These are phyloP conservation scores for Herpetomonas muscarum DNA, from an alignment of 208 protist genomes.

Conservation along the genomic window DNA sequence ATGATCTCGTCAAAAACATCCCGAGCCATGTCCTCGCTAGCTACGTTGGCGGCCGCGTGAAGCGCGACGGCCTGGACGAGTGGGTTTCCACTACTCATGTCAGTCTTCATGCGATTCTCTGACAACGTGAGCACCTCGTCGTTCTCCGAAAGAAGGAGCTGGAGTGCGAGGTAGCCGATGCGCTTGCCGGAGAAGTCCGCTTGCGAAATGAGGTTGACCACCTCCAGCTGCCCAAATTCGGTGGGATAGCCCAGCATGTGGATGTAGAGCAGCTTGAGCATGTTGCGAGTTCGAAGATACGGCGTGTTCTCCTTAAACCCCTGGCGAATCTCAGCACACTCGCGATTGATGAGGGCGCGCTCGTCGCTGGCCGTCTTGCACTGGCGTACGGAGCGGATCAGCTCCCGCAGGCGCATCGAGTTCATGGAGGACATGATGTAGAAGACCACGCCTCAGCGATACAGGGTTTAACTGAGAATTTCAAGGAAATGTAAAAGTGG, in stretches of 20 bases:
- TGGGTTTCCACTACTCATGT: slow-evolving; percentile 88
- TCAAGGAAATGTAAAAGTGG: too few relatives aligned
- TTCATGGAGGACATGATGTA: slow-evolving; percentile 64
- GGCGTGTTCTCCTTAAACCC: slow-evolving; percentile 91
- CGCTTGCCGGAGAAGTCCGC: slow-evolving; percentile 96
- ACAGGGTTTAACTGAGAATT: too few relatives aligned
- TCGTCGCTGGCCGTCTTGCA: slow-evolving; percentile 98
- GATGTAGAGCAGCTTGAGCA: slow-evolving; percentile 99
- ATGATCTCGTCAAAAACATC: slow-evolving; percentile 89
- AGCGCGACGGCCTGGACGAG: slow-evolving; percentile 95
- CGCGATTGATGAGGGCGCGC: slow-evolving; percentile 93
- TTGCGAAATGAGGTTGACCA: slow-evolving; percentile 96
- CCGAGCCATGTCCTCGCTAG: slow-evolving; percentile 90
- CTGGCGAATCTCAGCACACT: slow-evolving; percentile 94
- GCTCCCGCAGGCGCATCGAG: slow-evolving; percentile 89
- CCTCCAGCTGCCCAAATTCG: slow-evolving; percentile 99
- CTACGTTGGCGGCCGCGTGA: slow-evolving; percentile 97
- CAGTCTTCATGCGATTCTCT: slow-evolving; percentile 97
- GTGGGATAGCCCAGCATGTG: slow-evolving; percentile 99
- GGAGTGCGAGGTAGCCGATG: slow-evolving; percentile 96
- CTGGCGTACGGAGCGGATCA: slow-evolving; percentile 95
- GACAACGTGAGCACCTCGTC: slow-evolving; percentile 98
- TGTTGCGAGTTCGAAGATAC: slow-evolving; percentile 95
- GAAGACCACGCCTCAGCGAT: neutral
- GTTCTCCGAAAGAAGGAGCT: slow-evolving; percentile 96